These are phyloP conservation scores for Acanthamoeba sp. DNA, from an alignment of 208 protist species.

Conservation along the genomic window DNA sequence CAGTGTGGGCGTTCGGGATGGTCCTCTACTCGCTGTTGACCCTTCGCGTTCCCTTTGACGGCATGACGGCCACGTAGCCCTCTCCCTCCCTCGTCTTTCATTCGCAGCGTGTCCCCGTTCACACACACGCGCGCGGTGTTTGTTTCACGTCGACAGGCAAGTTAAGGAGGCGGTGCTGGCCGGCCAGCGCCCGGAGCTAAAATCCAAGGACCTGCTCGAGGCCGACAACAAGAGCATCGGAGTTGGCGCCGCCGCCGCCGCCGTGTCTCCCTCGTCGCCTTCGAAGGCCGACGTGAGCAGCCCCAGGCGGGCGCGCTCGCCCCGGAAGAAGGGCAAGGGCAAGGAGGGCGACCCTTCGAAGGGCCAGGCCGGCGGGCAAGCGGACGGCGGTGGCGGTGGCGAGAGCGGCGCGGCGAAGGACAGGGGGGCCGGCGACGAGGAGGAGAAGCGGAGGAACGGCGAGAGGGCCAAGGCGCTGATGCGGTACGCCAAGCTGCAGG, in stretches of 20 bases:
- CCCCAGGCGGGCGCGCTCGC: background rate
- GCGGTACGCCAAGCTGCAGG: slow-evolving; percentile 44
- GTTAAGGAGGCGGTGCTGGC: slow-evolving; percentile 16
- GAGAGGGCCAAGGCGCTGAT: background rate
- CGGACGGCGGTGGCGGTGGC: too few species aligned
- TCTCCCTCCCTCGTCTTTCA: background rate
- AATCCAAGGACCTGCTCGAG: background rate
- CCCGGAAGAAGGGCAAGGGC: background rate
- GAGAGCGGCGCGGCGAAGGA: too few species aligned
- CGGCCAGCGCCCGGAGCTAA: background rate
- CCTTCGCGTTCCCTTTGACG: background rate
- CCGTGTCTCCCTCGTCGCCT: background rate
- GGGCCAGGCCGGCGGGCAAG: too few species aligned
- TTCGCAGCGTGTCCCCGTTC: background rate
- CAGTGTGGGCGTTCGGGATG: slow-evolving; percentile 53
- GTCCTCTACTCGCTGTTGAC: slow-evolving; percentile 27
- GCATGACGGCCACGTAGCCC: background rate
- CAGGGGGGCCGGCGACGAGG: too few species aligned
- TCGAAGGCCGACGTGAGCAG: background rate
- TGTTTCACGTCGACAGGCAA: background rate
- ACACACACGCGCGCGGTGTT: background rate
- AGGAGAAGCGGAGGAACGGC: background rate
- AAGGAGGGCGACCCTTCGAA: background rate
- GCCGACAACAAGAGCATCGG: background rate
- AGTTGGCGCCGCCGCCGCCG: background rate